A percentile compares a stretch with the other conserved stretches of the same genome.
Evolutionary conservation across 805 yeast genomes (phyloP).

Genomic region (Kazachstania taianensis): DNA sequence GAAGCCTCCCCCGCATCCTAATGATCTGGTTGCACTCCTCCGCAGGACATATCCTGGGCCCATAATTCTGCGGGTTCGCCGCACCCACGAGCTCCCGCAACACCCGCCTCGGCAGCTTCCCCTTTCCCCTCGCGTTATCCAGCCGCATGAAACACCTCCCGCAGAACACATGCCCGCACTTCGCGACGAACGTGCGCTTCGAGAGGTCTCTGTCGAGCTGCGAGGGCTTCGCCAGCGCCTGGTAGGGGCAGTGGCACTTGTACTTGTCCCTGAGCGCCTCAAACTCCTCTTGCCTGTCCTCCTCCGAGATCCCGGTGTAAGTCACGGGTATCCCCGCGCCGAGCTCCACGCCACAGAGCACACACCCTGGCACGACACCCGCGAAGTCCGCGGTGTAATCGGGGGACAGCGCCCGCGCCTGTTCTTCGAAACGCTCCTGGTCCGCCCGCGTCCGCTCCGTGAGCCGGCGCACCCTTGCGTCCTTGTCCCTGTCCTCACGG

Average conservation of each 20-base stretch:
- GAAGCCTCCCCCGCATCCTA: conserved; percentile 40
- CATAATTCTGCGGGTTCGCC: conserved; percentile 36
- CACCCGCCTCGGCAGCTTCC: conserved; percentile 17
- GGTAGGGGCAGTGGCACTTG: conserved; percentile 56
- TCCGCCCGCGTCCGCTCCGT: conserved; percentile 21
- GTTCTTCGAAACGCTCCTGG: conserved; percentile 16
- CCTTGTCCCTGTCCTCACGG: conserved; percentile 26
- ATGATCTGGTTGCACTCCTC: conserved; percentile 37
- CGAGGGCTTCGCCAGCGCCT: conserved; percentile 39
- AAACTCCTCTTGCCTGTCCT: conserved; percentile 21
- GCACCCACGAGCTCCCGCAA: conserved; percentile 23
- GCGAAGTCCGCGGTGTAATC: conserved; percentile 26
- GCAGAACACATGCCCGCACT: conserved; percentile 81
- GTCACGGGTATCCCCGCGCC: conserved; percentile 62
- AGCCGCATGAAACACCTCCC: conserved; percentile 72
- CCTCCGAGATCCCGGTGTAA: conserved; percentile 27
- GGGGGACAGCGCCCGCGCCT: conserved; percentile 20
- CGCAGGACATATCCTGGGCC: conserved; percentile 54
- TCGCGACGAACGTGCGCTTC: conserved; percentile 51
- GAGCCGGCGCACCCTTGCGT: conserved; percentile 16
- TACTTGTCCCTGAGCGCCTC: conserved; percentile 26
- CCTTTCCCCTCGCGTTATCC: conserved; percentile 30
- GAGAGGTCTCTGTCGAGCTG: conserved; percentile 51
- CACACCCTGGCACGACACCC: conserved; percentile 42
- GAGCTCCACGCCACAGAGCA: conserved; percentile 59